These are phyloP conservation scores for Sphaerobolus stellatus DNA, from an alignment of 1,284 basidiomycete species.

Conservation along the genomic window DNA sequence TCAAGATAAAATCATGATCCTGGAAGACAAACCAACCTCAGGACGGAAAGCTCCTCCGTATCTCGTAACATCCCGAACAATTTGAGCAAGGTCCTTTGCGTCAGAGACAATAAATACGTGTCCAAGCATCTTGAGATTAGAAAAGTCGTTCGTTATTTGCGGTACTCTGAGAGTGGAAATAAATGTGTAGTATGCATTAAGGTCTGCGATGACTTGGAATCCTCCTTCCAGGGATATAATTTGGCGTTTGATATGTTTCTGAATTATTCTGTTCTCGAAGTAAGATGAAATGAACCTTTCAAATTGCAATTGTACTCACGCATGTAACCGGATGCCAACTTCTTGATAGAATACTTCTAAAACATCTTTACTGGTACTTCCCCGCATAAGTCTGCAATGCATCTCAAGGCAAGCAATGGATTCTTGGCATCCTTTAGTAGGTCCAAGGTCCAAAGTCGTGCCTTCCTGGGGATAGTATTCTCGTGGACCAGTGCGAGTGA, in stretches of 20 bases:
- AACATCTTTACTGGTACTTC: conserved; percentile 93
- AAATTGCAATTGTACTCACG: conserved; percentile 52
- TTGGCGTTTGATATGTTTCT: conserved; percentile 95
- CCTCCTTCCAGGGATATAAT: conserved; percentile 93
- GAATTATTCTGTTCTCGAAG: conserved; percentile 68
- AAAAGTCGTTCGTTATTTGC: conserved; percentile 80
- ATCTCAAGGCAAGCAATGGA: conserved; percentile 84
- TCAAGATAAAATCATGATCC: conserved; percentile 17
- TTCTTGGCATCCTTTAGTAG: conserved; percentile 83
- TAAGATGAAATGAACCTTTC: neutral
- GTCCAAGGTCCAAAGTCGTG: conserved; percentile 70
- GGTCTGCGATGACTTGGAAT: conserved; percentile 93
- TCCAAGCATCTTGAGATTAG: conserved; percentile 93
- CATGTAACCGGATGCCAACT: conserved; percentile 88
- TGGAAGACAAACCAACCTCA: conserved; percentile 57
- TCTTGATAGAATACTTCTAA: conserved; percentile 98
- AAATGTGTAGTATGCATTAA: conserved; percentile 91
- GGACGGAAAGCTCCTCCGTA: conserved; percentile 92
- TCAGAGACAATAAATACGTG: conserved; percentile 93
- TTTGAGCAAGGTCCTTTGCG: conserved; percentile 91
- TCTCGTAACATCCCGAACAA: conserved; percentile 89
- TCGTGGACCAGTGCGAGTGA: conserved; percentile 76
- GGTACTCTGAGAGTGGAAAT: conserved; percentile 78
- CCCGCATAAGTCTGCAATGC: conserved; percentile 89
- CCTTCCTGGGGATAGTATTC: conserved; percentile 91